A percentile compares a stretch with the other conserved stretches of the same genome.
Conservation (phyloP, 106 monocot species). For the Apostasia ramifera region DNA sequence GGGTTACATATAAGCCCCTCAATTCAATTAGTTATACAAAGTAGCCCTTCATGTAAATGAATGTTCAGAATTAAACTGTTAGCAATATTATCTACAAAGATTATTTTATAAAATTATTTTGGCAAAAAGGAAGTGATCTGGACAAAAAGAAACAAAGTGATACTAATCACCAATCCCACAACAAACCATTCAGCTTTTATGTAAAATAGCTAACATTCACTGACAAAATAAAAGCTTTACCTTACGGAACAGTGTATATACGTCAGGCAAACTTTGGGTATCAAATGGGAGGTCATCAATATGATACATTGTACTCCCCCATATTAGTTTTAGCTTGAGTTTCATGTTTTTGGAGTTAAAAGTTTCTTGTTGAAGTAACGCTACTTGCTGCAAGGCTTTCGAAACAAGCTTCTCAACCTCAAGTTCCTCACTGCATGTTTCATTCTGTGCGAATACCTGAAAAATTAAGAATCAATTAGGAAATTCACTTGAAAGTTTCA, state of each 20-base stretch:
- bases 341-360: conserved; percentile 16
- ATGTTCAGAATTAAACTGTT: too few relatives aligned
- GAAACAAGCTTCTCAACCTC: conserved; percentile 57
- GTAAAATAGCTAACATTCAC: too few relatives aligned
- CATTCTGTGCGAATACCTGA: conserved; percentile 85
- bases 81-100: too few relatives aligned
- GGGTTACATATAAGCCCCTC: too few relatives aligned
- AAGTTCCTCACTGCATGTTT: conserved; percentile 89
- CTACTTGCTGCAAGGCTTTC: conserved; percentile 47
- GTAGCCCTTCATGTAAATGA: too few relatives aligned
- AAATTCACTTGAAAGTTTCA: not conserved
- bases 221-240: conserved; percentile 13
- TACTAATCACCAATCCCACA: too few relatives aligned
- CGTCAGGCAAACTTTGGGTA: conserved; percentile 53
- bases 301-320: conserved; percentile 95
- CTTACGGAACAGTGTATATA: conserved; percentile 98
- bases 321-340: conserved; percentile 65
- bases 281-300: conserved; percentile 85
- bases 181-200: too few relatives aligned
- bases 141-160: too few relatives aligned
- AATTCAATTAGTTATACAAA: too few relatives aligned
- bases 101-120: too few relatives aligned
- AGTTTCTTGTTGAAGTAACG: conserved; percentile 10
- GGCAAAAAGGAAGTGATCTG: too few relatives aligned
- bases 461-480: not conserved